These are phyloP conservation scores for Penicillium flavigenum DNA, from an alignment of 495 filamentous ascomycete species.

Conservation along the genomic window DNA sequence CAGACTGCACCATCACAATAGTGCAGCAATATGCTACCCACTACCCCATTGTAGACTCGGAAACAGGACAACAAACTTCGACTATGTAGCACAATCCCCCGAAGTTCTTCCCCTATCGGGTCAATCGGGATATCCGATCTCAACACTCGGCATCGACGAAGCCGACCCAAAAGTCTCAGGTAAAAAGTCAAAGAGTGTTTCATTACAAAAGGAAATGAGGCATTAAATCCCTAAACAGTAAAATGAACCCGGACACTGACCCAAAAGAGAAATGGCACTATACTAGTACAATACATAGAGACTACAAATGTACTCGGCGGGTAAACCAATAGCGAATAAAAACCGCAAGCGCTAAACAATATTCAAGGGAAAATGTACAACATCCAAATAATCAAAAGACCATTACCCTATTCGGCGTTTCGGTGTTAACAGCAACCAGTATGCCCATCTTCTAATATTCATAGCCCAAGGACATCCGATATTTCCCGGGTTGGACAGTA, in stretches of 20 bases:
- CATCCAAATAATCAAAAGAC: not conserved
- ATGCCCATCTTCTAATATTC: not conserved
- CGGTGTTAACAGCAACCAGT: constrained; percentile 15
- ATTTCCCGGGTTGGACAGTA: constrained; percentile 8
- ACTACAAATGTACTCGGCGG: not conserved
- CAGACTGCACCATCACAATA: not conserved
- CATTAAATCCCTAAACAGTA: constrained; percentile 8
- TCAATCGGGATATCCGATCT: constrained; percentile 11
- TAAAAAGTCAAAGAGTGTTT: not conserved
- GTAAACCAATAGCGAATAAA: not conserved
- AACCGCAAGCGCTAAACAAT: not conserved
- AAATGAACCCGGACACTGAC: not conserved
- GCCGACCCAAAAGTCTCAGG: not conserved
- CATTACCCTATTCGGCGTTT: constrained; percentile 16
- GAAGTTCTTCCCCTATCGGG: constrained; percentile 6
- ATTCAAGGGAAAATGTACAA: not conserved
- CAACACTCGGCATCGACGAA: constrained; percentile 7
- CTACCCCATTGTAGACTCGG: not conserved
- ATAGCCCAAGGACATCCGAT: not conserved
- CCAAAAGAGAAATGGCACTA: not conserved
- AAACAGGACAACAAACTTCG: not conserved
- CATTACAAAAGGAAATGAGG: constrained; percentile 2
- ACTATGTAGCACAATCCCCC: not conserved
- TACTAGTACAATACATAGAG: constrained; percentile 1
- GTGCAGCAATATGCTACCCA: not conserved